Conservation (phyloP, 176 grass and related monocot genomes). For the Guadua angustifolia region DNA sequence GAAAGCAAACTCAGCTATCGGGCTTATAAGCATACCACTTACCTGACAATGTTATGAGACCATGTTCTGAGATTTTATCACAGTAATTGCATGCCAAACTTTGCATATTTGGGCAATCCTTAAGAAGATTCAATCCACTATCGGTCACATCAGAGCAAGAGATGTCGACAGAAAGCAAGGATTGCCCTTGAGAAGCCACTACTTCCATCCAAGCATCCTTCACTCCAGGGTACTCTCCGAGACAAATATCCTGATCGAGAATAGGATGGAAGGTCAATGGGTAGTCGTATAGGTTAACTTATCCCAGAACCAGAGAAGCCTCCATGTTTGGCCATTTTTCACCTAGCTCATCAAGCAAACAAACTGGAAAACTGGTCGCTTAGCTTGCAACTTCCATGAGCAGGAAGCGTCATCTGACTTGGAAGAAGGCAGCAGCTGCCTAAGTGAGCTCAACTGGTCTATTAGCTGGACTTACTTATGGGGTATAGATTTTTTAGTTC, state of each 20-base stretch:
- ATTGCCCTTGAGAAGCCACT: constrained; percentile 83
- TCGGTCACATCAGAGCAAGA: constrained; percentile 94
- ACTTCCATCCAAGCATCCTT: constrained; percentile 90
- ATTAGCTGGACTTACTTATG: not conserved
- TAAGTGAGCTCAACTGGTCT: constrained; percentile 9
- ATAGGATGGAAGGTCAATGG: constrained; percentile 3
- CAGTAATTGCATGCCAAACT: constrained; percentile 86
- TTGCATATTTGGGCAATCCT: constrained; percentile 74
- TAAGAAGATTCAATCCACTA: constrained; percentile 70
- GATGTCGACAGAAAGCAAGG: constrained; percentile 89
- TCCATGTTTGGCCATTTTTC: constrained; percentile 30
- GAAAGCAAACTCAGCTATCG: constrained; percentile 32
- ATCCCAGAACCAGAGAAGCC: not conserved
- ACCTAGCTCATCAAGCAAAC: not conserved
- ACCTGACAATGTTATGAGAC: constrained; percentile 79
- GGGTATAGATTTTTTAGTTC: not conserved
- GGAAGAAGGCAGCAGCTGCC: not conserved
- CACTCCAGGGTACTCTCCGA: constrained; percentile 90
- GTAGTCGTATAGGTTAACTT: constrained; percentile 25
- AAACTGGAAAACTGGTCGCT: not conserved
- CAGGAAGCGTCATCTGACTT: not conserved
- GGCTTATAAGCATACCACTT: constrained; percentile 24
- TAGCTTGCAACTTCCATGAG: not conserved
- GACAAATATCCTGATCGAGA: constrained; percentile 73
- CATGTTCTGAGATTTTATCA: constrained; percentile 79